These are phyloP conservation scores for Pisolithus albus DNA, from an alignment of 768 basidiomycete genomes.

Conservation along the genomic window DNA sequence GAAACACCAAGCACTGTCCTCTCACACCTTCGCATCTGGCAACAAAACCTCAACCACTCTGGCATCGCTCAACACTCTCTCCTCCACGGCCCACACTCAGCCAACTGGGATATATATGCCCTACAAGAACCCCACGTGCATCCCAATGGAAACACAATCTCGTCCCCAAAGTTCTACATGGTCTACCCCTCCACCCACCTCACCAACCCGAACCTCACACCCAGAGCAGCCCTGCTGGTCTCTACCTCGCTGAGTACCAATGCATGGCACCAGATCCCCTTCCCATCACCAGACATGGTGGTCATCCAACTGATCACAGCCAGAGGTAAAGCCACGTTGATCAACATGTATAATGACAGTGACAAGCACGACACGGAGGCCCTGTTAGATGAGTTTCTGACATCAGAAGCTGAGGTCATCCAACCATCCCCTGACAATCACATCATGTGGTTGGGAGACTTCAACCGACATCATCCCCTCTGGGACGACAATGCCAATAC, in stretches of 20 bases:
- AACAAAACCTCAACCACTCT: constrained; percentile 26
- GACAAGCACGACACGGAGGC: not conserved
- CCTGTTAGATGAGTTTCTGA: not conserved
- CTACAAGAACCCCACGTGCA: not conserved
- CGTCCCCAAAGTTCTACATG: not conserved
- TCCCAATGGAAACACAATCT: not conserved
- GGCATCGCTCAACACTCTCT: constrained; percentile 4
- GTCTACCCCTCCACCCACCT: not conserved
- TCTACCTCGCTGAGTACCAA: constrained; percentile 11
- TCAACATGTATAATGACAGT: constrained; percentile 10
- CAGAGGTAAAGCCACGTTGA: constrained; percentile 3
- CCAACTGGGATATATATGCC: too few species aligned
- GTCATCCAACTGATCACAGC: constrained; percentile 9
- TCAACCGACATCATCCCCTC: too few species aligned
- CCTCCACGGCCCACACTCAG: constrained; percentile 3
- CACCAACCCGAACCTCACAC: too few species aligned
- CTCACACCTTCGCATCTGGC: constrained; percentile 16
- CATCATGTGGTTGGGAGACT: too few species aligned
- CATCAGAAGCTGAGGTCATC: not conserved
- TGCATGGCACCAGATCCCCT: constrained; percentile 16
- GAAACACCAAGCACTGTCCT: not conserved
- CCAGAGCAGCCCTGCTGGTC: constrained; percentile 14
- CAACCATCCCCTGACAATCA: too few species aligned
- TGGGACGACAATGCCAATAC: too few species aligned
- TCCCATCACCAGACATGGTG: constrained; percentile 15